A percentile compares a stretch with the other conserved stretches of the same genome.
phyloP scores from a whole-genome alignment of 2,329 filamentous ascomycete species.

The Keithomyces neogunnii region DNA sequence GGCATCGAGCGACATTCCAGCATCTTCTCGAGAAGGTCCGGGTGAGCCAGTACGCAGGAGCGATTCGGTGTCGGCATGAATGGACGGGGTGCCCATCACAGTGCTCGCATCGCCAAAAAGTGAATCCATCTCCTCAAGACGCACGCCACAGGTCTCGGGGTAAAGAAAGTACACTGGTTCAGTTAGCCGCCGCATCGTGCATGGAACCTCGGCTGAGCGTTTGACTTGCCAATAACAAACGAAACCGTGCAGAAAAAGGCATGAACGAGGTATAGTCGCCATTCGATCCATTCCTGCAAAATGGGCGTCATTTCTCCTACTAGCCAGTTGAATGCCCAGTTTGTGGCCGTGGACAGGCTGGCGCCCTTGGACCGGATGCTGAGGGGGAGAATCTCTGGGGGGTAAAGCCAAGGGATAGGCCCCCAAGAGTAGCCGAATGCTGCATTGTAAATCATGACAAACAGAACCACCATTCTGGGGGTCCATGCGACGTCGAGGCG shows the following conservation, averaged over 20 bases:
- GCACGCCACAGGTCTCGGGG: slow-evolving; percentile 90
- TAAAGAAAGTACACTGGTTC: slow-evolving; percentile 87
- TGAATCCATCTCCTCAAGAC: slow-evolving; percentile 92
- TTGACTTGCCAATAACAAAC: slow-evolving; percentile 86
- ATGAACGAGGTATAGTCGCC: slow-evolving; percentile 90
- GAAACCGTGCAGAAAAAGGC: slow-evolving; percentile 94
- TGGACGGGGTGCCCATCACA: slow-evolving; percentile 65
- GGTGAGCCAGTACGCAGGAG: slow-evolving; percentile 71
- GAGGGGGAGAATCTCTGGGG: slow-evolving; percentile 93
- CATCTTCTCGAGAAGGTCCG: slow-evolving; percentile 61
- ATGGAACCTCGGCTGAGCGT: background rate
- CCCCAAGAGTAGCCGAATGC: slow-evolving; percentile 95
- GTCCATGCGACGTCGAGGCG: slow-evolving; percentile 75
- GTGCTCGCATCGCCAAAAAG: slow-evolving; percentile 91
- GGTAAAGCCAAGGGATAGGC: slow-evolving; percentile 95
- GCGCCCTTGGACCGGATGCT: slow-evolving; percentile 97
- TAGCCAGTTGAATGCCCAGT: slow-evolving; percentile 98
- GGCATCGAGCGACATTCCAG: slow-evolving; percentile 73
- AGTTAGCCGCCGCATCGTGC: slow-evolving; percentile 12
- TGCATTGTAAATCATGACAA: slow-evolving; percentile 98
- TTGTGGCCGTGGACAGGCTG: slow-evolving; percentile 89
- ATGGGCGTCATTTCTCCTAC: slow-evolving; percentile 94
- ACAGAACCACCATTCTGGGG: slow-evolving; percentile 77
- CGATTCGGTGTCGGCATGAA: slow-evolving; percentile 69
- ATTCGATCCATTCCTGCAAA: slow-evolving; percentile 83